A percentile compares a stretch with the other conserved stretches of the same genome.
These are phyloP conservation scores for Xylaria castorea DNA, from an alignment of 495 filamentous ascomycete genomes.

Conservation along the genomic window DNA sequence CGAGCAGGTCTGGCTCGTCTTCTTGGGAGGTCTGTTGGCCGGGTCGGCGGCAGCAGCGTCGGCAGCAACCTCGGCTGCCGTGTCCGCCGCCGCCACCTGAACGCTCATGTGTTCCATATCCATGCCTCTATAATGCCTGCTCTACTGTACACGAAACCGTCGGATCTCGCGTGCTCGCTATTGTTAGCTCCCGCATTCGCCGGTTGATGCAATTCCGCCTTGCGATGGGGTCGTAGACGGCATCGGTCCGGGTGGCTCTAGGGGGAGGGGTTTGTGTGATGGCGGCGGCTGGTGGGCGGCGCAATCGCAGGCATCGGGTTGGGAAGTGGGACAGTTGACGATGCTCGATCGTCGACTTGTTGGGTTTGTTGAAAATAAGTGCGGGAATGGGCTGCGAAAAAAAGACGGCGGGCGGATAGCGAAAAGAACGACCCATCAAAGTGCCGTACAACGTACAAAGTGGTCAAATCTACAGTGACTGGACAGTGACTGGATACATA, in stretches of 20 bases:
- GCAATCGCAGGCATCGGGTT: slow-evolving; percentile 25
- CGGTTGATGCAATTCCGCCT: slow-evolving; percentile 27
- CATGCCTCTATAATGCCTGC: slow-evolving; percentile 33
- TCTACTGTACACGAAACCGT: background rate
- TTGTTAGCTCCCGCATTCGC: slow-evolving; percentile 27
- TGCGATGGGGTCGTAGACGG: slow-evolving; percentile 27
- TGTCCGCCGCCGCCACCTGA: slow-evolving; percentile 43
- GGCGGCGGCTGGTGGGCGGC: background rate
- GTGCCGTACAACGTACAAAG: background rate
- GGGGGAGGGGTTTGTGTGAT: background rate
- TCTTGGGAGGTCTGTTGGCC: slow-evolving; percentile 42
- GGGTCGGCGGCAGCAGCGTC: slow-evolving; percentile 42
- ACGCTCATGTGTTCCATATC: slow-evolving; percentile 47
- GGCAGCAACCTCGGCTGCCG: slow-evolving; percentile 44
- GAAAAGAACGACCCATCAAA: slow-evolving; percentile 2
- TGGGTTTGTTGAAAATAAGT: background rate
- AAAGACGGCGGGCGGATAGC: slow-evolving; percentile 8
- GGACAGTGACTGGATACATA: background rate
- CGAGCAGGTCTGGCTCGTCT: slow-evolving; percentile 51
- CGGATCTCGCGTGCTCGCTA: slow-evolving; percentile 22
- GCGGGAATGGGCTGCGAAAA: slow-evolving; percentile 1
- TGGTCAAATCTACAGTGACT: slow-evolving; percentile 12
- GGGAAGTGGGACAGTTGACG: slow-evolving; percentile 11
- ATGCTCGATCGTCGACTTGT: slow-evolving; percentile 14
- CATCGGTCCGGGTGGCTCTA: slow-evolving; percentile 25